Percentiles rank a stretch among this genome's conserved stretches.
These are phyloP conservation scores for Pelagophyceae sp. DNA, from an alignment of 352 stramenopile genomes.

Conservation along the genomic window DNA sequence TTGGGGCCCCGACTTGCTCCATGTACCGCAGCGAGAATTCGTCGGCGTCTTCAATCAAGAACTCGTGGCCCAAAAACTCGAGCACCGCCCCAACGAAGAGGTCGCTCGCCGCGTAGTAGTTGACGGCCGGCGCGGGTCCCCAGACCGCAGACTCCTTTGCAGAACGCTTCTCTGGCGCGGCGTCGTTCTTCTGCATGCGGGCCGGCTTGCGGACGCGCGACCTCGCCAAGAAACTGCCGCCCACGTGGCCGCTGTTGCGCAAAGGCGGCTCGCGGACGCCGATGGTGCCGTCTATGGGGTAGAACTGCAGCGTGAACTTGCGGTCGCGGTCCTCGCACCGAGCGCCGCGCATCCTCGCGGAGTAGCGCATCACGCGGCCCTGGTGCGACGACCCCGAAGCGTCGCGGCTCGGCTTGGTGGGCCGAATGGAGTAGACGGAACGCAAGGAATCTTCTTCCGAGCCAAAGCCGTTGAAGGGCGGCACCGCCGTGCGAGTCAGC, in stretches of 20 bases:
- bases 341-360: constrained; percentile 49
- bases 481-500: constrained; percentile 40
- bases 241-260: constrained; percentile 44
- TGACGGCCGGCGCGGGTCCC: too few relatives aligned
- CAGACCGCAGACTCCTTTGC: too few relatives aligned
- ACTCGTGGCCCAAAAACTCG: background rate
- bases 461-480: constrained; percentile 59
- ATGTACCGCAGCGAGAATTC: background rate
- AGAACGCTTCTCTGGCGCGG: too few relatives aligned
- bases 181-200: too few relatives aligned
- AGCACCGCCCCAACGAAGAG: background rate
- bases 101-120: too few relatives aligned
- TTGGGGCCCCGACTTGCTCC: too few relatives aligned
- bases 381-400: constrained; percentile 59
- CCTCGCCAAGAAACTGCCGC: background rate
- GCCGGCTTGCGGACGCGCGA: background rate
- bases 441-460: constrained; percentile 71
- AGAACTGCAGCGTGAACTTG: constrained; percentile 56
- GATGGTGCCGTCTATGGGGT: constrained; percentile 57
- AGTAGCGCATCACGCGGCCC: constrained; percentile 65
- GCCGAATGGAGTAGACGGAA: constrained; percentile 59
- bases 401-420: too few relatives aligned
- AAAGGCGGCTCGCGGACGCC: constrained; percentile 54
- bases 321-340: constrained; percentile 38
- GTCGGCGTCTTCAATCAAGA: background rate